These are phyloP conservation scores for Sugiyamaella chiloensis DNA, from an alignment of 805 yeast species.

Conservation along the genomic window DNA sequence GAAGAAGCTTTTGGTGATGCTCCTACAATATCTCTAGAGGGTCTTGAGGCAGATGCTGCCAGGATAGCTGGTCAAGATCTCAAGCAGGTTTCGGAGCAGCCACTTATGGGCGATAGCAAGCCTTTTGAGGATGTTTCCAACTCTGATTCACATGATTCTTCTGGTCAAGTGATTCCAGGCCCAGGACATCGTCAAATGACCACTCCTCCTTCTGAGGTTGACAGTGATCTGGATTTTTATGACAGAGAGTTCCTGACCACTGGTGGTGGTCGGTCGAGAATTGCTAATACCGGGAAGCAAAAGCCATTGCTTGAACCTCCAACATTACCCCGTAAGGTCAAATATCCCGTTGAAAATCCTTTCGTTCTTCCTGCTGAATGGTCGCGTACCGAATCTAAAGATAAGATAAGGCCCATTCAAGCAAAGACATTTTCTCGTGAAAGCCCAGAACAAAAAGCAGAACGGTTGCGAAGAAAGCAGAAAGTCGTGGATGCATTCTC, in stretches of 20 bases:
- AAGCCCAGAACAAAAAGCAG: slow-evolving; percentile 19
- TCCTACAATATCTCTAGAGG: no score
- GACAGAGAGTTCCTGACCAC: slow-evolving; percentile 15
- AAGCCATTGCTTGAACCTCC: slow-evolving; percentile 7
- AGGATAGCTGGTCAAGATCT: no score
- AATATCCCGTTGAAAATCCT: slow-evolving; percentile 18
- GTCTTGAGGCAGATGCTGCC: no score
- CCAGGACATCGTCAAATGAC: no score
- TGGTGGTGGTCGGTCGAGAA: slow-evolving; percentile 19
- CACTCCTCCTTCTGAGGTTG: background rate
- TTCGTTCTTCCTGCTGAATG: slow-evolving; percentile 12
- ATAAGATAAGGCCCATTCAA: slow-evolving; percentile 1
- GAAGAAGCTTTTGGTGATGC: no score
- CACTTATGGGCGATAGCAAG: no score
- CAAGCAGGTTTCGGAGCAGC: no score
- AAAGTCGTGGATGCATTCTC: slow-evolving; percentile 38
- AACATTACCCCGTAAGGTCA: slow-evolving; percentile 16
- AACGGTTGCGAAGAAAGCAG: slow-evolving; percentile 29
- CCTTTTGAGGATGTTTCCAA: no score
- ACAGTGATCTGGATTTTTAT: background rate
- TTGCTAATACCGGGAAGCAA: background rate
- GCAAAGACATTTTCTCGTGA: slow-evolving; percentile 15
- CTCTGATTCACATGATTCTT: no score
- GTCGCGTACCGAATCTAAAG: background rate
- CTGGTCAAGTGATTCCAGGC: no score